Evolutionary conservation across 2,329 filamentous ascomycete genomes (phyloP).

Genomic region (Aspergillus texensis): DNA sequence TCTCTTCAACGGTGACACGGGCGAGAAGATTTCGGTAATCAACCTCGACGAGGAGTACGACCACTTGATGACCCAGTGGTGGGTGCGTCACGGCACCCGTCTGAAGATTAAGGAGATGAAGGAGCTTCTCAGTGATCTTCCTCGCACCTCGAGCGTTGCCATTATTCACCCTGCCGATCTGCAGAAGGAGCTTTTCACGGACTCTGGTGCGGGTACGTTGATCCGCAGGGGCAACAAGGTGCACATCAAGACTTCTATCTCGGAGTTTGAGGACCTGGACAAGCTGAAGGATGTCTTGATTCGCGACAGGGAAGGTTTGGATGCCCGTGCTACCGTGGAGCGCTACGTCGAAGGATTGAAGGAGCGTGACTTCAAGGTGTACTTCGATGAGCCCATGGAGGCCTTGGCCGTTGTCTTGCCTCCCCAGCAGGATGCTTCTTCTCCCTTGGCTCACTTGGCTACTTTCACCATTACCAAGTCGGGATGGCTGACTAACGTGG

Average conservation of each 20-base stretch:
- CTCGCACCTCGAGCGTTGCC: conserved; percentile 89
- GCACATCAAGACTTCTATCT: conserved; percentile 69
- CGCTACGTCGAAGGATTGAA: conserved; percentile 80
- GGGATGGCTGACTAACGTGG: conserved; percentile 91
- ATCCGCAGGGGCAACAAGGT: conserved; percentile 92
- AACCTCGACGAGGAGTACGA: conserved; percentile 97
- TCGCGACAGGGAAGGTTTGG: conserved; percentile 77
- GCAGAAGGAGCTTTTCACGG: conserved; percentile 95
- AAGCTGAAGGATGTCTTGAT: conserved; percentile 82
- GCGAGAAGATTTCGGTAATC: conserved; percentile 93
- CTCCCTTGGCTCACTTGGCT: conserved; percentile 76
- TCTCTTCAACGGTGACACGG: conserved; percentile 89
- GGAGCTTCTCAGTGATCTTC: conserved; percentile 84
- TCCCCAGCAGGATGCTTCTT: conserved; percentile 57
- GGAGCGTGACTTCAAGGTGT: conserved; percentile 81
- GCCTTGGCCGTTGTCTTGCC: conserved; percentile 87
- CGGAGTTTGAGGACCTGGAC: conserved; percentile 73
- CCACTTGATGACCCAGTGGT: conserved; percentile 86
- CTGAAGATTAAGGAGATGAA: conserved; percentile 98
- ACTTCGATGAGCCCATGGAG: conserved; percentile 93
- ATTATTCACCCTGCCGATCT: conserved; percentile 96
- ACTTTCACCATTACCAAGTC: conserved; percentile 92
- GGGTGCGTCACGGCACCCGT: conserved; percentile 92
- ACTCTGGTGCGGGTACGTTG: conserved; percentile 90
- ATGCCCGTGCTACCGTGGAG: conserved; percentile 81